These are phyloP conservation scores for Suillus subalutaceus DNA, from an alignment of 768 basidiomycete genomes.

Conservation along the genomic window DNA sequence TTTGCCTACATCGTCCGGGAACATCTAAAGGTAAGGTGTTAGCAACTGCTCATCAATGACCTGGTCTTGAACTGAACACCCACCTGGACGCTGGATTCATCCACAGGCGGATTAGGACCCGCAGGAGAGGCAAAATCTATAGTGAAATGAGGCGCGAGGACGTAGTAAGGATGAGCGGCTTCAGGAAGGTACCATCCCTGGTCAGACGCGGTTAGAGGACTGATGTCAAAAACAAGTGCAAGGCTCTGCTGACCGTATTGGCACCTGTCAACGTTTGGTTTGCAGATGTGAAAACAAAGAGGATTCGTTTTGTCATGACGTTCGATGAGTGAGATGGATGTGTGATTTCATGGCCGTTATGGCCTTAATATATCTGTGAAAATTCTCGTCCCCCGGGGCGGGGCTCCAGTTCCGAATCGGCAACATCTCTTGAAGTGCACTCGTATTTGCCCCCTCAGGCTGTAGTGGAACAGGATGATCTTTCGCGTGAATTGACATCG, in stretches of 20 bases:
- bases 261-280: conserved; percentile 54
- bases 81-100: conserved; percentile 56
- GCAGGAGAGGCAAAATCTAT: conserved; percentile 64
- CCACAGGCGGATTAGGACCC: conserved; percentile 74
- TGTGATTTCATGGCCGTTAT: not conserved
- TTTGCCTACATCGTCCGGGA: conserved; percentile 56
- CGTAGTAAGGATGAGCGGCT: conserved; percentile 72
- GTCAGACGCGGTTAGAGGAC: conserved; percentile 2
- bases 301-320: conserved; percentile 34
- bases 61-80: conserved; percentile 8
- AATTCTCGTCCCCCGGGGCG: not conserved
- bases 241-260: conserved; percentile 46
- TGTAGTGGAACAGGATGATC: not conserved
- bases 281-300: conserved; percentile 78
- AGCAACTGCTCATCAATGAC: not conserved
- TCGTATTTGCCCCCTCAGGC: not conserved
- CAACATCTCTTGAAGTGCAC: not conserved
- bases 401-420: not conserved
- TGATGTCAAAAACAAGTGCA: not conserved
- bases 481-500: not conserved
- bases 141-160: conserved; percentile 48
- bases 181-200: conserved; percentile 83
- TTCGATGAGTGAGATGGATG: conserved; percentile 11
- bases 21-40: conserved; percentile 38
- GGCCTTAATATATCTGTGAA: conserved; percentile 6